Conservation (phyloP, 176 grass and related monocot genomes). For the Ensete glaucum region DNA sequence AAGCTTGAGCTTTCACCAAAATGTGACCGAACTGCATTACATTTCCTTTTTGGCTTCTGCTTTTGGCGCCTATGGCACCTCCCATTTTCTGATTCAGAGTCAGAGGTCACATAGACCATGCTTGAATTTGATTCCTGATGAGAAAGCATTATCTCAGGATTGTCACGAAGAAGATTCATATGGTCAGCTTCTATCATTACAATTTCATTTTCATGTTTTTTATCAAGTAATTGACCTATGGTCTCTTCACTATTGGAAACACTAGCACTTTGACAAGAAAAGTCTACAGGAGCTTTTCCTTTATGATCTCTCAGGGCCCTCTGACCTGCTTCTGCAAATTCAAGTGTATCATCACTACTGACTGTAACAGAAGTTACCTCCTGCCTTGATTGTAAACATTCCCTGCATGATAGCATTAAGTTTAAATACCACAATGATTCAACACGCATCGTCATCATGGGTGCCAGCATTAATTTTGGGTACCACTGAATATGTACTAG, state of each 20-base stretch:
- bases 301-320: background rate
- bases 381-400: background rate
- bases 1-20: constrained; percentile 20
- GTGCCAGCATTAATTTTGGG: background rate
- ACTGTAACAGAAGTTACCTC: background rate
- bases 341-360: background rate
- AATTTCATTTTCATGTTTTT: background rate
- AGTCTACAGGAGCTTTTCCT: background rate
- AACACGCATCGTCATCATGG: background rate
- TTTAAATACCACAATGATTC: background rate
- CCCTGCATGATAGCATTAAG: background rate
- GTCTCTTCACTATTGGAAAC: background rate
- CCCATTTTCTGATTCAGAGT: constrained; percentile 11
- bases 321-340: background rate
- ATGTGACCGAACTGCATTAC: background rate
- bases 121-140: background rate
- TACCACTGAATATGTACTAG: background rate
- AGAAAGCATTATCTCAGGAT: background rate
- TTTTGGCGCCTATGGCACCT: constrained; percentile 16
- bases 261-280: background rate
- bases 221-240: background rate
- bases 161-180: background rate
- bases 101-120: background rate
- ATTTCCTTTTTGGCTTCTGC: constrained; percentile 25
- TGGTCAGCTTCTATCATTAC: background rate